phyloP scores from a whole-genome alignment of 306 rosid genomes.

The Castanea mollissima region DNA sequence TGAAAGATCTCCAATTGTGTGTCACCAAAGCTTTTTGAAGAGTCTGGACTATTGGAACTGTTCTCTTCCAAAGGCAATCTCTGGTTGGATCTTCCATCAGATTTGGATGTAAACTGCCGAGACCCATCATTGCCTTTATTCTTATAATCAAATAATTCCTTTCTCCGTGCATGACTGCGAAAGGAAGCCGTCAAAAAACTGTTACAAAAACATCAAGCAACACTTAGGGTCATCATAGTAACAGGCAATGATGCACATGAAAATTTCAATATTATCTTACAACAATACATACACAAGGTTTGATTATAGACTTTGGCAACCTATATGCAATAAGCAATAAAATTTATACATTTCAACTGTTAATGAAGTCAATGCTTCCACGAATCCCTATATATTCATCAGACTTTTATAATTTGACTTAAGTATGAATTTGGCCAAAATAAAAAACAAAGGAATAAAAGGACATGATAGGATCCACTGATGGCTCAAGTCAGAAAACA shows the following conservation, averaged over 20 bases:
- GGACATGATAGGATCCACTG: background rate
- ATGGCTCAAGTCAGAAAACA: background rate
- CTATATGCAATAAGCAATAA: background rate
- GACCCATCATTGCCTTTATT: constrained; percentile 39
- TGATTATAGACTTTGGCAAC: background rate
- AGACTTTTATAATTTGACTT: background rate
- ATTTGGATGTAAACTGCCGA: constrained; percentile 43
- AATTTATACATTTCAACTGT: background rate
- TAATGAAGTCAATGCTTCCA: background rate
- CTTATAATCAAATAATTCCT: constrained; percentile 40
- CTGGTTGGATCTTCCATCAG: constrained; percentile 47
- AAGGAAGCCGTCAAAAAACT: constrained; percentile 87
- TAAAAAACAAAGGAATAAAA: background rate
- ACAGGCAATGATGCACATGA: background rate
- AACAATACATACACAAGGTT: background rate
- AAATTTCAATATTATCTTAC: constrained; percentile 10
- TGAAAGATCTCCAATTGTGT: constrained; percentile 83
- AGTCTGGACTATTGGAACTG: constrained; percentile 53
- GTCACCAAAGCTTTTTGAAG: constrained; percentile 75
- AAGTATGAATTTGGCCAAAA: background rate
- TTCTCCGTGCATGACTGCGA: constrained; percentile 55
- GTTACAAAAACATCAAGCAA: constrained; percentile 47
- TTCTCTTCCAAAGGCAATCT: constrained; percentile 49
- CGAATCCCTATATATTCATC: background rate
- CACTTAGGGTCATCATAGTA: constrained; percentile 32